phyloP scores from a whole-genome alignment of 2,329 filamentous ascomycete species.

The Colletotrichum australisinense region DNA sequence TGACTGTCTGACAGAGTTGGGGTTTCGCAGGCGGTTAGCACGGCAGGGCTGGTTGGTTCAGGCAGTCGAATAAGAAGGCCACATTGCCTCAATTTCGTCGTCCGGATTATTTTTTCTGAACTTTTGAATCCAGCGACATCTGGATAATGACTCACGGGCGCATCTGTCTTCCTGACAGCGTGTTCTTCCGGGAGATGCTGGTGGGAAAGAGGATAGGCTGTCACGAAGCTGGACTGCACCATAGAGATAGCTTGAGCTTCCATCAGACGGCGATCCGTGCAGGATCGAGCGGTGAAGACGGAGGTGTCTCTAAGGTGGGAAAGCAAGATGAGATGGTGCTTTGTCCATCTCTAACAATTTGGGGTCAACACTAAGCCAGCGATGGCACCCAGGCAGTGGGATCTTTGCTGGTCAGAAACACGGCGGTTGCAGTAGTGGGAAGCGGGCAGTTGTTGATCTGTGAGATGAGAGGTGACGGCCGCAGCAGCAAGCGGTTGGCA shows the following conservation, averaged over 20 bases:
- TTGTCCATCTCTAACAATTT: background rate
- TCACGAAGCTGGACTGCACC: background rate
- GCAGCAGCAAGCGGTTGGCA: background rate
- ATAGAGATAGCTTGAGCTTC: background rate
- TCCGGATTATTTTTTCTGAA: background rate
- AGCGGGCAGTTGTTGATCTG: background rate
- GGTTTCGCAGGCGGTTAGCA: conserved; percentile 10
- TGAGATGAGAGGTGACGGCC: background rate
- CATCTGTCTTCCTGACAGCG: background rate
- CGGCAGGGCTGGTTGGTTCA: background rate
- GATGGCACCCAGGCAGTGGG: background rate
- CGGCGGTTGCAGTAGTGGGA: background rate
- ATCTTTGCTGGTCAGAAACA: background rate
- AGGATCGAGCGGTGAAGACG: conserved; percentile 16
- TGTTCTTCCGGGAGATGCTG: background rate
- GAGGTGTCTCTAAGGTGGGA: conserved; percentile 1
- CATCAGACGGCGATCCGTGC: conserved; percentile 4
- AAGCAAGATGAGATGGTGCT: background rate
- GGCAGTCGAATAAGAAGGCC: background rate
- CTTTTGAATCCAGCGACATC: background rate
- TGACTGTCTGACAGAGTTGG: background rate
- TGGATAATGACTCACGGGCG: background rate
- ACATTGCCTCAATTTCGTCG: background rate
- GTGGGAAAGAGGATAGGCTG: background rate
- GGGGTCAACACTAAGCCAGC: background rate